Evolutionary conservation across 2,329 filamentous ascomycete genomes (phyloP).

Genomic region (Sordariomycetes sp.): DNA sequence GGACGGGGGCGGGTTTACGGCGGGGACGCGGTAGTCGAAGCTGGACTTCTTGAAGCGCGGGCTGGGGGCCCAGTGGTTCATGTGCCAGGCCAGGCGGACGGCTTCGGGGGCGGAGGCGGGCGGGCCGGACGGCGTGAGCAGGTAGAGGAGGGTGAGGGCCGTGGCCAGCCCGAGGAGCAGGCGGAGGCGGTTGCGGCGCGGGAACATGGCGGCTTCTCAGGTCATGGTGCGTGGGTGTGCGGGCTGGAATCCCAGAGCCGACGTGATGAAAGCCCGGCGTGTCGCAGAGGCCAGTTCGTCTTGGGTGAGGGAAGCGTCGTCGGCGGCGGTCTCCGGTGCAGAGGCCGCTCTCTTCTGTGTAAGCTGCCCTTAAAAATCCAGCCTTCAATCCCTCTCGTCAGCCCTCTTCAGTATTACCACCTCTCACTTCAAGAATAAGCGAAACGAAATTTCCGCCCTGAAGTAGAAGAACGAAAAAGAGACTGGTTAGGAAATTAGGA

Average conservation of each 20-base stretch:
- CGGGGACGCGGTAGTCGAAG: conserved; percentile 25
- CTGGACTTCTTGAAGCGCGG: conserved; percentile 13
- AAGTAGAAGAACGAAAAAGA: too few species aligned
- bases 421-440: too few species aligned
- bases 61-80: background rate
- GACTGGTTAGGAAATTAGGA: too few species aligned
- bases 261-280: background rate
- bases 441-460: too few species aligned
- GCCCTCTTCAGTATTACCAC: too few species aligned
- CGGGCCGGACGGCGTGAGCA: background rate
- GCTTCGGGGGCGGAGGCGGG: background rate
- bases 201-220: background rate
- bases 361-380: too few species aligned
- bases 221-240: background rate
- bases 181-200: background rate
- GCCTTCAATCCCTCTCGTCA: too few species aligned
- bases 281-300: background rate
- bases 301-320: background rate
- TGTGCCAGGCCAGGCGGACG: conserved; percentile 1
- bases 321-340: too few species aligned
- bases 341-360: too few species aligned
- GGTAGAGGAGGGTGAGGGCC: background rate
- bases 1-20: conserved; percentile 14
- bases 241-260: background rate
- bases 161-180: background rate